These are phyloP conservation scores for Astrephomene gubernaculifera DNA, from an alignment of 139 green algal genomes.

Conservation along the genomic window DNA sequence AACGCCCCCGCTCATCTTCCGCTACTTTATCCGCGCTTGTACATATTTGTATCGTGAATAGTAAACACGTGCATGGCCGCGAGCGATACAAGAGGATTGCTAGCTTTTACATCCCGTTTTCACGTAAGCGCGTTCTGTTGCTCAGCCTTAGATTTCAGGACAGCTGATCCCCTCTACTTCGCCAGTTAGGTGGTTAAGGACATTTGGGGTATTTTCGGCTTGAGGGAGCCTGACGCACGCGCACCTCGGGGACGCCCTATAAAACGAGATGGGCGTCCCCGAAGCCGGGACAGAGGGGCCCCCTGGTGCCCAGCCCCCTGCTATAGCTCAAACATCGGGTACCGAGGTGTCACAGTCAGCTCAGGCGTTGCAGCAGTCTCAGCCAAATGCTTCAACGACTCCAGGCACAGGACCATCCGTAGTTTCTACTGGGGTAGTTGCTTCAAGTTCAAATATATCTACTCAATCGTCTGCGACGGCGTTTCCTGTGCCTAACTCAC, in stretches of 20 bases:
- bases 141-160: background rate
- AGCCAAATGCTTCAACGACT: slow-evolving; percentile 4
- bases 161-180: background rate
- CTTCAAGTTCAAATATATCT: background rate
- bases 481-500: background rate
- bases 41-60: background rate
- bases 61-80: background rate
- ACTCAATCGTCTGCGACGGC: background rate
- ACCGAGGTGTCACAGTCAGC: background rate
- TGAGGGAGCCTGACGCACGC: slow-evolving; percentile 12
- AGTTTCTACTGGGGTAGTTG: background rate
- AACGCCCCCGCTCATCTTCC: no score
- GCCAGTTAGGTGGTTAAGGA: background rate
- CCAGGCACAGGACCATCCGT: background rate
- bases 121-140: background rate
- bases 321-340: background rate
- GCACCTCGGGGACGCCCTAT: background rate
- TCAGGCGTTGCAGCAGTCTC: slow-evolving; percentile 3
- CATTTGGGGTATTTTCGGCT: background rate
- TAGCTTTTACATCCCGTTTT: background rate
- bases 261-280: slow-evolving; percentile 7
- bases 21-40: no score
- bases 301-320: background rate
- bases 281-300: slow-evolving; percentile 14
- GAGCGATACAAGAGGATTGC: no score